phyloP scores from a whole-genome alignment of 164 flowering plant species.

The Nymphaea thermarum region DNA sequence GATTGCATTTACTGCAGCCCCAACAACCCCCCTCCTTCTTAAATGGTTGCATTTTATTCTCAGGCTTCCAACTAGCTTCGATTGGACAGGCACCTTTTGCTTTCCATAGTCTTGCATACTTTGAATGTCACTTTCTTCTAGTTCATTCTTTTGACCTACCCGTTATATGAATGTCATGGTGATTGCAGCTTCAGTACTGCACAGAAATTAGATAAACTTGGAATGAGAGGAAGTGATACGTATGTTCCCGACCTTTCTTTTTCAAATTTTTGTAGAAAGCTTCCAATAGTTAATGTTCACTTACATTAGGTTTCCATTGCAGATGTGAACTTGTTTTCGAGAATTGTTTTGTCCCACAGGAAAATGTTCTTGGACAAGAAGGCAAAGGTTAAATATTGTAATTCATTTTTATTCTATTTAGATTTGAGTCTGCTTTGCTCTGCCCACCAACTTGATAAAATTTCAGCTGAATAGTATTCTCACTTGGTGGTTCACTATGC shows the following conservation, averaged over 20 bases:
- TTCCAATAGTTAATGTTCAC: not conserved
- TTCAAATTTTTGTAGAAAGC: not conserved
- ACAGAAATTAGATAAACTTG: conserved; percentile 96
- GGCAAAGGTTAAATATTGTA: conserved; percentile 59
- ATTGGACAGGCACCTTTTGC: not conserved
- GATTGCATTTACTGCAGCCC: too few relatives aligned
- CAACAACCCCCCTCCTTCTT: too few relatives aligned
- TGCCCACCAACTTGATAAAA: too few relatives aligned
- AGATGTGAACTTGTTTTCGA: conserved; percentile 98
- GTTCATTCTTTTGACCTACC: too few relatives aligned
- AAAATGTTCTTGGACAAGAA: conserved; percentile 95
- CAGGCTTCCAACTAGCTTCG: too few relatives aligned
- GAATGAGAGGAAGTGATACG: conserved; percentile 99
- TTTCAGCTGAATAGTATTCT: too few relatives aligned
- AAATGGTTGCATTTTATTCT: too few relatives aligned
- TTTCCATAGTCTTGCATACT: not conserved
- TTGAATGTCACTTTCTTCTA: too few relatives aligned
- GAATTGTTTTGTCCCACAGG: conserved; percentile 94
- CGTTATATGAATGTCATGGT: not conserved
- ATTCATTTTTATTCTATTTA: too few relatives aligned
- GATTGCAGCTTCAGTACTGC: conserved; percentile 90
- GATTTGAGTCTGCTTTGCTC: too few relatives aligned
- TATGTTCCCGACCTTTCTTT: conserved; percentile 19
- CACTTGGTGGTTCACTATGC: too few relatives aligned
- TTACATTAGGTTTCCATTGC: conserved; percentile 13